Evolutionary conservation across 2,329 filamentous ascomycete species (phyloP).

Genomic region (Fusarium tanahbumbuense): DNA sequence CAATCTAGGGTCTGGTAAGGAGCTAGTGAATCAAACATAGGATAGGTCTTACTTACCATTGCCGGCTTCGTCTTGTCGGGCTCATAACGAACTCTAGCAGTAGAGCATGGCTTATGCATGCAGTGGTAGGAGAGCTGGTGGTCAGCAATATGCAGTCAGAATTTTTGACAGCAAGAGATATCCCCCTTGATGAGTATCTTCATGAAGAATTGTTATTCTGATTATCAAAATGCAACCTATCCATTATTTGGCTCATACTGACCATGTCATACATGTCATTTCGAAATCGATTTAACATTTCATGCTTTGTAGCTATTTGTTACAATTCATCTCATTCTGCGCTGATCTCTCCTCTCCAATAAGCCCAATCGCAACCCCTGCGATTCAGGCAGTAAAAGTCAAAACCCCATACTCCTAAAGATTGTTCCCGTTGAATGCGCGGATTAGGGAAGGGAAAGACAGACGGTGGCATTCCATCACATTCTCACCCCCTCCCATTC

Average conservation of each 20-base stretch:
- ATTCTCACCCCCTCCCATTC: conserved; percentile 21
- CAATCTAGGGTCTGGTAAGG: background rate
- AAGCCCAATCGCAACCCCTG: conserved; percentile 23
- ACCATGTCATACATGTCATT: background rate
- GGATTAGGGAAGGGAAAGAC: conserved; percentile 28
- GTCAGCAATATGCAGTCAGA: background rate
- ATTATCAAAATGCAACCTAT: background rate
- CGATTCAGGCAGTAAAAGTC: conserved; percentile 34
- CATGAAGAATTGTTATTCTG: background rate
- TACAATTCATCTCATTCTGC: conserved; percentile 37
- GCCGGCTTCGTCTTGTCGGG: background rate
- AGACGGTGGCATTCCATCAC: conserved; percentile 20
- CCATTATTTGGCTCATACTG: background rate
- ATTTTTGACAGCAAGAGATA: background rate
- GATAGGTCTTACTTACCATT: background rate
- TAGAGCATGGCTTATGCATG: background rate
- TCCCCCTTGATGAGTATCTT: background rate
- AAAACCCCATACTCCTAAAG: conserved; percentile 45
- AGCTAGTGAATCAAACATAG: background rate
- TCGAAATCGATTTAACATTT: conserved; percentile 34
- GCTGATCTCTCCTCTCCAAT: conserved; percentile 8
- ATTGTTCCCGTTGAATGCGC: conserved; percentile 30
- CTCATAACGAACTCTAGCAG: background rate
- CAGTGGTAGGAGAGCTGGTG: background rate
- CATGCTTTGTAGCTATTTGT: conserved; percentile 28